Conservation (phyloP, 768 basidiomycete species). For the Termitomyces sp. region DNA sequence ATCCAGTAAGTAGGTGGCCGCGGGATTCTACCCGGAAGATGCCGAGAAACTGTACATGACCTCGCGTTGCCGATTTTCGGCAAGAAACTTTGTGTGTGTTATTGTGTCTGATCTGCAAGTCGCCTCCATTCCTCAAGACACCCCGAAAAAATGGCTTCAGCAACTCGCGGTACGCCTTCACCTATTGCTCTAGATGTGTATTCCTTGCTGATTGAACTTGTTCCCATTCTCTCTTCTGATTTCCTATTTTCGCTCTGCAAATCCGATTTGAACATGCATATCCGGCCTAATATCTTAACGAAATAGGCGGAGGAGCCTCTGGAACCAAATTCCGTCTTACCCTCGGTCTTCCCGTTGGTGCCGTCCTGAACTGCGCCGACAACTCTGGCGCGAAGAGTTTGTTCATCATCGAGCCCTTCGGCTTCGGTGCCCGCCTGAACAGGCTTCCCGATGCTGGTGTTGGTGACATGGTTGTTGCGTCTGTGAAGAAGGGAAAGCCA, state of each 20-base stretch:
- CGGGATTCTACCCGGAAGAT: slow-evolving; percentile 14
- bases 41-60: slow-evolving; percentile 29
- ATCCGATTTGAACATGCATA: slow-evolving; percentile 1
- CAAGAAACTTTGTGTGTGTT: slow-evolving; percentile 27
- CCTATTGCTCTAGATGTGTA: background rate
- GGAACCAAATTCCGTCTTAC: slow-evolving; percentile 98
- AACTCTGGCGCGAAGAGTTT: slow-evolving; percentile 98
- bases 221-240: slow-evolving; percentile 1
- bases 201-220: slow-evolving; percentile 2
- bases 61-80: slow-evolving; percentile 21
- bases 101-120: slow-evolving; percentile 16
- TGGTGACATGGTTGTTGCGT: slow-evolving; percentile 94
- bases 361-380: slow-evolving; percentile 97
- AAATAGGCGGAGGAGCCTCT: slow-evolving; percentile 58
- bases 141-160: slow-evolving; percentile 32
- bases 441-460: slow-evolving; percentile 95
- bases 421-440: slow-evolving; percentile 95
- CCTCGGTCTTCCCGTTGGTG: slow-evolving; percentile 90
- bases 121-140: slow-evolving; percentile 26
- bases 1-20: no score
- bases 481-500: slow-evolving; percentile 99
- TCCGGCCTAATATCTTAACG: background rate
- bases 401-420: slow-evolving; percentile 92
- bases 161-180: slow-evolving; percentile 26
- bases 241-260: slow-evolving; percentile 1